phyloP scores from a whole-genome alignment of 768 basidiomycete species.

The Pisolithus tinctorius region DNA sequence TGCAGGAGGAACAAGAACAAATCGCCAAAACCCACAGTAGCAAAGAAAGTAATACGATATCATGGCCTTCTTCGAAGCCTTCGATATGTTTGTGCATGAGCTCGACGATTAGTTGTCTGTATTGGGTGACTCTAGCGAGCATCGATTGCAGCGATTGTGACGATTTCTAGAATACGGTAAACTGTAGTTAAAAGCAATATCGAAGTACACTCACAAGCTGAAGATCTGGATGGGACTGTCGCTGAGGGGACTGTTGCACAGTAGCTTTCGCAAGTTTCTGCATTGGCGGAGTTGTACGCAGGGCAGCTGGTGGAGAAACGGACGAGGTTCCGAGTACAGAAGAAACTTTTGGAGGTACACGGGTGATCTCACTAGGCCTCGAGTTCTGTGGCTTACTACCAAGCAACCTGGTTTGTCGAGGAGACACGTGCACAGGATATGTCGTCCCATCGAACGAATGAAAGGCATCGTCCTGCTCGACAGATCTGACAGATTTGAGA shows the following conservation, averaged over 20 bases:
- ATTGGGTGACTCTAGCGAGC: slow-evolving; percentile 14
- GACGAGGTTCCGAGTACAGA: background rate
- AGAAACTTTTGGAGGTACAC: background rate
- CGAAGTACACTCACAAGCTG: background rate
- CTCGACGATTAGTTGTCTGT: slow-evolving; percentile 14
- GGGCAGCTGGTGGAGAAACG: background rate
- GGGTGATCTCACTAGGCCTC: background rate
- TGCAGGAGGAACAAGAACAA: no score
- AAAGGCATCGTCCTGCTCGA: slow-evolving; percentile 22
- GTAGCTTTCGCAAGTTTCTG: background rate
- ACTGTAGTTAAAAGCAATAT: background rate
- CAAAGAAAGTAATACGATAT: slow-evolving; percentile 36
- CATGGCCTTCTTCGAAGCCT: slow-evolving; percentile 15
- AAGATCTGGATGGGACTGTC: background rate
- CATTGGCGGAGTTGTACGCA: background rate
- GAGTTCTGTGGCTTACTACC: slow-evolving; percentile 4
- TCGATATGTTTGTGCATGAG: slow-evolving; percentile 21
- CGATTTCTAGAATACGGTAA: slow-evolving; percentile 15
- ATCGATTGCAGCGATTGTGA: slow-evolving; percentile 22
- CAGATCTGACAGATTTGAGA: slow-evolving; percentile 15
- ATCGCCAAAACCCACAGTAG: slow-evolving; percentile 28
- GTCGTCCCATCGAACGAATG: slow-evolving; percentile 6
- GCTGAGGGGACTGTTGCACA: slow-evolving; percentile 4
- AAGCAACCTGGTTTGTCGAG: slow-evolving; percentile 10
- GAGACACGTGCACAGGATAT: slow-evolving; percentile 10